These are phyloP conservation scores for Beauveria medogensis DNA, from an alignment of 2,329 filamentous ascomycete species.

Conservation along the genomic window DNA sequence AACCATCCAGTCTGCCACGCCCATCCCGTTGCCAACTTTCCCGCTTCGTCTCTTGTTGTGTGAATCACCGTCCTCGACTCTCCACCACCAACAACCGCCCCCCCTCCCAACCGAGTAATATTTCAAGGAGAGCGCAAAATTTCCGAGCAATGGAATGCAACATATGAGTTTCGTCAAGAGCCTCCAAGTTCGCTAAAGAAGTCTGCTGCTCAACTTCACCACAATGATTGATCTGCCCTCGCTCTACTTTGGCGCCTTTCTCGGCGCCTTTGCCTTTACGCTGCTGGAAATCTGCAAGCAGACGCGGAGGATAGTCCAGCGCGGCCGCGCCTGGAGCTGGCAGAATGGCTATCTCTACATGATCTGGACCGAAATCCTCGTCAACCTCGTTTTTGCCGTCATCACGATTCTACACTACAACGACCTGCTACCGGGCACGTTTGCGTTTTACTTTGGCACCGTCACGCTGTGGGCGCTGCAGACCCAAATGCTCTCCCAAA, in stretches of 20 bases:
- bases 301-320: conserved; percentile 15
- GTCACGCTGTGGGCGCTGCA: conserved; percentile 18
- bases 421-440: background rate
- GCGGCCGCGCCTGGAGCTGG: conserved; percentile 15
- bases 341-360: conserved; percentile 14
- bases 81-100: no score
- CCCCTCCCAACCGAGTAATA: background rate
- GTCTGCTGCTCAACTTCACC: no score
- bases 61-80: background rate
- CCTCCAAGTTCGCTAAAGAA: no score
- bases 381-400: conserved; percentile 9
- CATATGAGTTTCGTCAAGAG: background rate
- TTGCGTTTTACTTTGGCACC: conserved; percentile 2
- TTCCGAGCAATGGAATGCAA: background rate
- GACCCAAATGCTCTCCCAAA: conserved; percentile 35
- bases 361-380: conserved; percentile 7
- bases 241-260: conserved; percentile 19
- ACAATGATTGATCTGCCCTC: conserved; percentile 16
- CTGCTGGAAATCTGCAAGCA: conserved; percentile 18
- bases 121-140: background rate
- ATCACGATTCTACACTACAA: conserved; percentile 2
- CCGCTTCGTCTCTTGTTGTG: background rate
- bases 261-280: conserved; percentile 21
- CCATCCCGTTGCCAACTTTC: background rate
- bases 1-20: background rate